A percentile compares a stretch with the other conserved stretches of the same genome.
phyloP scores from a whole-genome alignment of 2,329 filamentous ascomycete genomes.

The Alternaria atra region DNA sequence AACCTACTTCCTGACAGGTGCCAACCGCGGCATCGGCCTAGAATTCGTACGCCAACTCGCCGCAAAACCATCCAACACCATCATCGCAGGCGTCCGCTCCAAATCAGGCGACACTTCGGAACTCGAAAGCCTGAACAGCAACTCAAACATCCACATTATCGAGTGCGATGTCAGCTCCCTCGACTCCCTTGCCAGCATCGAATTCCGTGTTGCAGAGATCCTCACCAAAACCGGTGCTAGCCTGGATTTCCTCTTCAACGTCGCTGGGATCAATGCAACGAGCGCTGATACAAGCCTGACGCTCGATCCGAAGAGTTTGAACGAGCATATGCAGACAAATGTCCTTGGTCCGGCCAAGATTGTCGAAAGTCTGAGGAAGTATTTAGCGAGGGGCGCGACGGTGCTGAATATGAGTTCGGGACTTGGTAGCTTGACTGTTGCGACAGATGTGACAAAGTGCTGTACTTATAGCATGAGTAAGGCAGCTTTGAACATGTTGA shows the following conservation, averaged over 20 bases:
- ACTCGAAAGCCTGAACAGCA: conserved; percentile 35
- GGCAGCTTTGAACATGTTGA: conserved; percentile 57
- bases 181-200: conserved; percentile 47
- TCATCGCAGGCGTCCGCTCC: conserved; percentile 54
- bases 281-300: conserved; percentile 51
- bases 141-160: conserved; percentile 50
- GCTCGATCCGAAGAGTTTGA: conserved; percentile 50
- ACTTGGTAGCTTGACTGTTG: conserved; percentile 44
- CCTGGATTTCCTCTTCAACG: conserved; percentile 55
- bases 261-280: conserved; percentile 54
- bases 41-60: conserved; percentile 46
- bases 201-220: conserved; percentile 47
- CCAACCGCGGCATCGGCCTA: conserved; percentile 45
- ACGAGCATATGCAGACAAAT: conserved; percentile 56
- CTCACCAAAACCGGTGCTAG: conserved; percentile 46
- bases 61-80: conserved; percentile 41
- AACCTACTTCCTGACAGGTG: conserved; percentile 46
- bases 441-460: conserved; percentile 45
- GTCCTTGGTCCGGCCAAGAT: conserved; percentile 59
- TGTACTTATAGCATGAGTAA: conserved; percentile 56
- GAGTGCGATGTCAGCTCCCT: conserved; percentile 51
- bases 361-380: conserved; percentile 50
- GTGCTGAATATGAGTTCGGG: conserved; percentile 51
- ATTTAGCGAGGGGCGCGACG: conserved; percentile 42
- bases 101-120: conserved; percentile 39